Base-by-base conservation (phyloP, 768 basidiomycete genomes). In the Holtermanniella nyarrowii region DNA sequence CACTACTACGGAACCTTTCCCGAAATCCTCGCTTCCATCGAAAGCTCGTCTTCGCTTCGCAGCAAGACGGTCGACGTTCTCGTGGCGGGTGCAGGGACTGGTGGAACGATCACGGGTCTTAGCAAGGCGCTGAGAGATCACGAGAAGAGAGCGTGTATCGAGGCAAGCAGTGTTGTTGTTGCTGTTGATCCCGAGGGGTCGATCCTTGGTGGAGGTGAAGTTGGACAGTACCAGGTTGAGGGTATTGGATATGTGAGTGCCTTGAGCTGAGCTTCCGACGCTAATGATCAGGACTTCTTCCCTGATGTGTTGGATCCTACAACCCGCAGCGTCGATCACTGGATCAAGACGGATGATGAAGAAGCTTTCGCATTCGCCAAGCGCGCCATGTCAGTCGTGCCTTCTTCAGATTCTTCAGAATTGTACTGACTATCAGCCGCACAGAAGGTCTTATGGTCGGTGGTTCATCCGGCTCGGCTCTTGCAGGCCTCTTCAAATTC, bases 141-240 rank as follows among this genome's bases (percentile, higher is more conserved):
- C 20, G 37, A 47, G 25, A 18, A 52, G 31, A 44, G 86, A 44
- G 48, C 46, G 44, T 31, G 50, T 14, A 50, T 26, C 13, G 43
- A 23, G 18, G 39, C 16, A 27, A 26, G 54, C 39, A 57, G 55
- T 14, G 59, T 56, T 7, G 78, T 95, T 16, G 78, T 99, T n/a
- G 91, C 81, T 4, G 77, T 89, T 39, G 95, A 99, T 73, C 95
- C 95, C 18, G 87, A 90, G 61, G 93, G 93, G 40, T 95, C 90
- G 60, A 79, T 93, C 51, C 81, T 97, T 25, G 89, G 73, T 69
- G 20, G 78, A 74, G 46, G 71, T 69, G 40, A 82, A 78, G 10
- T 64, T 61, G 23, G 72, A 74, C 61, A 59, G 48, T 97, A 96
- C 62, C 68, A 82, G 46, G 82, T 96, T 20, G 95, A 99, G 69